These are phyloP conservation scores for Scalesia atractyloides DNA, from an alignment of 129 eudicot species.

Conservation along the genomic window DNA sequence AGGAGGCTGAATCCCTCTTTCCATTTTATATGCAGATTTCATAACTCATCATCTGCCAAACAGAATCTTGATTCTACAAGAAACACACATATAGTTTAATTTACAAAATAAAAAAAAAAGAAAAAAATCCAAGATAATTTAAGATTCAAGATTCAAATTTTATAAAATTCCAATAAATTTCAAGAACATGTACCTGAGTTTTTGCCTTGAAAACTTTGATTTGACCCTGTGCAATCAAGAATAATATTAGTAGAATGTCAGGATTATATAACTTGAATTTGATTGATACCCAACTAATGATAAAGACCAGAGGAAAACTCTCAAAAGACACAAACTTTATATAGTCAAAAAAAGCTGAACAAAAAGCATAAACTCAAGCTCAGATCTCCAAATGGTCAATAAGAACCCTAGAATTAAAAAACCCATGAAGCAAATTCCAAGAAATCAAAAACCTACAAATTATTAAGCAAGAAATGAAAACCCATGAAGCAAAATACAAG, in stretches of 20 bases:
- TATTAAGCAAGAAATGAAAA: conserved; percentile 17
- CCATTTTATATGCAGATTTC: conserved; percentile 42
- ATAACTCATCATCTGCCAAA: conserved; percentile 31
- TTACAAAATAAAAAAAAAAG: conserved; percentile 12
- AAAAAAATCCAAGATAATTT: conserved; percentile 10
- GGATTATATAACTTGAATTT: conserved; percentile 35
- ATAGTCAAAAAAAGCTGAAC: conserved; percentile 36
- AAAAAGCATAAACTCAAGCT: conserved; percentile 32
- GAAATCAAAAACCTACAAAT: conserved; percentile 11
- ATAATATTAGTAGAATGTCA: conserved; percentile 4
- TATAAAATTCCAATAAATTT: conserved; percentile 2
- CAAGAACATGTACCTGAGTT: conserved; percentile 25
- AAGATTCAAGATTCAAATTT: conserved; percentile 27
- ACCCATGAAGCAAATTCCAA: conserved; percentile 15
- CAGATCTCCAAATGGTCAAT: conserved; percentile 39
- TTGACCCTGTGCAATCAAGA: conserved; percentile 16
- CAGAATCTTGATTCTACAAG: conserved; percentile 35
- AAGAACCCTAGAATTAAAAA: conserved; percentile 26
- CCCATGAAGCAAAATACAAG: conserved; percentile 11
- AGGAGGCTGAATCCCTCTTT: conserved; percentile 81
- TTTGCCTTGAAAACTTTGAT: conserved; percentile 17
- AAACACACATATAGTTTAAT: background rate
- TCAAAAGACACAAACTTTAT: conserved; percentile 42
- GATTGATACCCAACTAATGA: conserved; percentile 27
- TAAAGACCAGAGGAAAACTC: conserved; percentile 27